Evolutionary conservation across 1,139 yeast species (phyloP).

Genomic region (Fermentozyma sake): DNA sequence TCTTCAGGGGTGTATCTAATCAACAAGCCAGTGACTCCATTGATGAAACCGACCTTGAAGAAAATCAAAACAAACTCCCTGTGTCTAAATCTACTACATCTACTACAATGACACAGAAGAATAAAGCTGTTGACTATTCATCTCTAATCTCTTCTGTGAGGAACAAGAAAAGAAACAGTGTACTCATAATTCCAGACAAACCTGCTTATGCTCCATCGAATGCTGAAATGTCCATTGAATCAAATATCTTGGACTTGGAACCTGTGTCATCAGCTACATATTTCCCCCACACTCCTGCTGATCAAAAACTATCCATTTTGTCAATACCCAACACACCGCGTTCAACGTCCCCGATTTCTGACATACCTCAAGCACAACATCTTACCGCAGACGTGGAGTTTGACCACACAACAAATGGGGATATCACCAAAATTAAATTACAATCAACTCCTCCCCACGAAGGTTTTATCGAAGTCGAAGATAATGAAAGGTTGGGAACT

Average conservation of each 20-base stretch:
- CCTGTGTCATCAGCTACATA: constrained; percentile 67
- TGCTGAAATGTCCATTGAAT: constrained; percentile 2
- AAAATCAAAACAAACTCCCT: constrained; percentile 1
- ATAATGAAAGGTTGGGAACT: neutral
- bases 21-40: too few species aligned
- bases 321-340: constrained; percentile 1
- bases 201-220: constrained; percentile 1
- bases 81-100: neutral
- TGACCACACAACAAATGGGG: constrained; percentile 29
- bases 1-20: constrained; percentile 26
- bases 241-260: constrained; percentile 21
- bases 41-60: constrained; percentile 10
- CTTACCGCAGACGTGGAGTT: constrained; percentile 36
- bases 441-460: too few species aligned
- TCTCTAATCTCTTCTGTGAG: too few species aligned
- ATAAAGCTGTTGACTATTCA: too few species aligned
- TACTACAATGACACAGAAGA: neutral
- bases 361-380: constrained; percentile 22
- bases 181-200: too few species aligned
- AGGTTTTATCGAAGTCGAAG: constrained; percentile 1
- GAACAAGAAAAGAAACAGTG: too few species aligned
- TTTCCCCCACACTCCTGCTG: constrained; percentile 53
- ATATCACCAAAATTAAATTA: constrained; percentile 26
- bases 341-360: neutral
- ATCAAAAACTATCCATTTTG: constrained; percentile 3